Base-by-base conservation (phyloP, 768 basidiomycete species). In the Cystobasidium tubakii region DNA sequence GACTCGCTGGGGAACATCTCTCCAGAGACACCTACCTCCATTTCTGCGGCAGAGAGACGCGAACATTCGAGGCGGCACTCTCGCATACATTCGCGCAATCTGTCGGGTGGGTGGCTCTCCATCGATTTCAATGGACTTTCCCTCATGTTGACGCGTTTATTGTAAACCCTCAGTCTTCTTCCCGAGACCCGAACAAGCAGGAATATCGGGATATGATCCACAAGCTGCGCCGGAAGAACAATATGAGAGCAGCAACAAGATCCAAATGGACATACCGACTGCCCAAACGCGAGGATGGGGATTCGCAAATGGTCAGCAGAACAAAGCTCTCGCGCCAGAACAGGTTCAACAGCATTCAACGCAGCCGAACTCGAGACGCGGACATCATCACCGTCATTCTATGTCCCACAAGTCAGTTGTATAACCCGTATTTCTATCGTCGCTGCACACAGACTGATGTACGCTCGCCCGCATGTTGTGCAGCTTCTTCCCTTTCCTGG, bases 331-430 rank as follows among this genome's bases (percentile, higher is more conserved):
- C 23, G 62, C 72, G 2, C 23, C 42, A 50, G 27, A 33, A 42
- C 44, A 33, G 31, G 46, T 7, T 43, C 42, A 39, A 23, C 46
- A 74, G 53, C 66, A 17, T 12, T 15, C n/a, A 19, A 46, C 71
- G 7, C 23, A 60, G 0, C 46, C 73, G 19, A 46, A 34, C 10
- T 34, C 44, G 17, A 53, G 79, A 0, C 29, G 79, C 7, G 79
- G 79, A 0, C 79, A 79, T 42, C 79, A 79, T 31, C 79, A 79
- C 46, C 57, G 76, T 3, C 79, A 79, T 62, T 79, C 78, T 10
- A 65, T 79, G 31, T 77, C 77, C 10, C 79, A 79, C 73, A 78
- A 77, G 70, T 72, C 66, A 60, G 69, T 71, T 9, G 6, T 66
- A 17, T 15, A 12, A 43, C 27, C n/a, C n/a, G n/a, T n/a, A n/a